Conservation (phyloP, 495 filamentous ascomycete genomes). For the Neurospora sp. region DNA sequence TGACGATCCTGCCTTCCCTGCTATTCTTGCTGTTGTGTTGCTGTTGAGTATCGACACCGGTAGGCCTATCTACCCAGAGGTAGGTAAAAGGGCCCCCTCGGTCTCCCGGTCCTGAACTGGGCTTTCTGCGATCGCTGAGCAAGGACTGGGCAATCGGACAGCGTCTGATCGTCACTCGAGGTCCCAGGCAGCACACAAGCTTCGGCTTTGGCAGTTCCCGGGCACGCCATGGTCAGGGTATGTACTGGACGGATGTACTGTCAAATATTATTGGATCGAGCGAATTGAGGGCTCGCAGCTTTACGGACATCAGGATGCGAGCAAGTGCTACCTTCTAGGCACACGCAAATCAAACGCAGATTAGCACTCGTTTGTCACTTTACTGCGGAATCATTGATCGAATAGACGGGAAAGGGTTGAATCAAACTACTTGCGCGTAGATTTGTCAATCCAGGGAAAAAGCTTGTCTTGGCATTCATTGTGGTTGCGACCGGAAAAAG, state of each 20-base stretch:
- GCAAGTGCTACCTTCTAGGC: not conserved
- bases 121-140: not conserved
- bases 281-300: not conserved
- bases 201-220: constrained; percentile 4
- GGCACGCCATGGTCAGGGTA: constrained; percentile 1
- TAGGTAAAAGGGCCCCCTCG: not conserved
- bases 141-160: not conserved
- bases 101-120: not conserved
- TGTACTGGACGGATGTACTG: not conserved
- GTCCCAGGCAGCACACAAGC: not conserved
- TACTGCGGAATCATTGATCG: not conserved
- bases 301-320: not conserved
- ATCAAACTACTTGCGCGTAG: not conserved
- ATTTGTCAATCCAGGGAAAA: not conserved
- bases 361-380: not conserved
- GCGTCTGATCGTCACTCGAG: not conserved
- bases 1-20: not conserved
- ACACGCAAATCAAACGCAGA: not conserved
- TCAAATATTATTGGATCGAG: not conserved
- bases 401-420: not conserved
- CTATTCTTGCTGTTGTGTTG: not conserved
- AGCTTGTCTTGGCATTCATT: not conserved
- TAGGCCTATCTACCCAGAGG: not conserved
- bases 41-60: not conserved
- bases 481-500: not conserved